Conservation (phyloP, 2,329 filamentous ascomycete species). For the Epichloe scottii region DNA sequence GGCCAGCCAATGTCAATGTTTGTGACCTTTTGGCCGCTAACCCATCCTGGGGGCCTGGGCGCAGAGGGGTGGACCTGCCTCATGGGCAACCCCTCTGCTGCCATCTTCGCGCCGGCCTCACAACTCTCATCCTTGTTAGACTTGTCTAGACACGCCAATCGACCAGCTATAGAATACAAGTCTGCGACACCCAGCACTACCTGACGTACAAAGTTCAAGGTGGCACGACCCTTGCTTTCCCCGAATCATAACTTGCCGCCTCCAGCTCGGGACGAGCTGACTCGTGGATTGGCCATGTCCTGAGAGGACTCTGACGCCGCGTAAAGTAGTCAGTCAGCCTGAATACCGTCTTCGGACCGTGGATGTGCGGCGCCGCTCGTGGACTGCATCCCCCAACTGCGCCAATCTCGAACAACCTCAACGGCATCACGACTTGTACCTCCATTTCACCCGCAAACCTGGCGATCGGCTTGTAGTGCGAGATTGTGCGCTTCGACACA, state of each 20-base stretch:
- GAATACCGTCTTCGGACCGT: neutral
- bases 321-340: constrained; percentile 4
- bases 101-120: neutral
- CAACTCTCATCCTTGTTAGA: neutral
- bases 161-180: neutral
- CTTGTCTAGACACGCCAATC: neutral
- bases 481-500: constrained; percentile 1
- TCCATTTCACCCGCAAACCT: neutral
- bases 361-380: constrained; percentile 1
- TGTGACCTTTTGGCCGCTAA: neutral
- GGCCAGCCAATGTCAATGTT: too few relatives aligned
- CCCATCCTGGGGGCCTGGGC: neutral
- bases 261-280: constrained; percentile 18
- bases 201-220: constrained; percentile 1
- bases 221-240: constrained; percentile 11
- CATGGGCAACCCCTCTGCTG: neutral
- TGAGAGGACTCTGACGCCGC: constrained; percentile 20
- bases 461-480: neutral
- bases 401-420: neutral
- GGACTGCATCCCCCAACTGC: neutral
- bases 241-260: constrained; percentile 9
- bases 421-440: neutral
- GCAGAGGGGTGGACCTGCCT: neutral
- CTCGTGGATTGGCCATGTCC: constrained; percentile 20
- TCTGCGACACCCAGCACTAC: neutral